Base-by-base conservation (phyloP, 345 rosid species). In the Carallia brachiata region DNA sequence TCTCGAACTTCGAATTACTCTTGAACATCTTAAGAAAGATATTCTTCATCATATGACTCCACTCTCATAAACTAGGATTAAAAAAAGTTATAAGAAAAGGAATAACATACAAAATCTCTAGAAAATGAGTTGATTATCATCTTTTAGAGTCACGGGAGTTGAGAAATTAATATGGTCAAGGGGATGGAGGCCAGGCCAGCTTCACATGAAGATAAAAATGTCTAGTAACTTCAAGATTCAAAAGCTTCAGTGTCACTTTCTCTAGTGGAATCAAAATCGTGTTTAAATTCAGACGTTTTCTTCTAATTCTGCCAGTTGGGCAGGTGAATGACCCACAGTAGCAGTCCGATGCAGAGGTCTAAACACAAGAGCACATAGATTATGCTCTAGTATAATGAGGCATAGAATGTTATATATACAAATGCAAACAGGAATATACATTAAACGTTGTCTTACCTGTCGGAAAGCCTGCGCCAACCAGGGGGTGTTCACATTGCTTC, bases 401-500 rank as follows among this genome's bases (percentile, higher is more conserved):
- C 50, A 13, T 15, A 12, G 50, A 44, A 44, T 44, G 50, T 44
- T 44, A 12, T 2, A 7, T 28, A 52, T 5, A 55, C 6, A 9
- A 55, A 6, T 16, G 18, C 19, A 70, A 27, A 36, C 28, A 48
- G 2, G 16, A 30, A 19, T 13, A 31, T 40, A 23, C 37, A 5
- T 36, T 8, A 19, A 23, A 9, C 27, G 16, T 28, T 56, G 32
- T 31, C 13, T 77, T 88, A 94, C 97, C 96, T 81, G 75, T 79
- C 85, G 84, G 55, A 90, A 70, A 62, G 87, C 84, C 50, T 81
- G 83, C 31, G 66, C 32, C 12, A 90, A 66, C 84, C 78, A 77
- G 0, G 96, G 83, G 70, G 88, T 90, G 10, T 86, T 68, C 31
- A 89, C 76, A 75, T 77, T 90, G 76, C 84, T 83, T 52, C 89